Evolutionary conservation across 768 basidiomycete species (phyloP).

Genomic region (Phylloporus arenicola): DNA sequence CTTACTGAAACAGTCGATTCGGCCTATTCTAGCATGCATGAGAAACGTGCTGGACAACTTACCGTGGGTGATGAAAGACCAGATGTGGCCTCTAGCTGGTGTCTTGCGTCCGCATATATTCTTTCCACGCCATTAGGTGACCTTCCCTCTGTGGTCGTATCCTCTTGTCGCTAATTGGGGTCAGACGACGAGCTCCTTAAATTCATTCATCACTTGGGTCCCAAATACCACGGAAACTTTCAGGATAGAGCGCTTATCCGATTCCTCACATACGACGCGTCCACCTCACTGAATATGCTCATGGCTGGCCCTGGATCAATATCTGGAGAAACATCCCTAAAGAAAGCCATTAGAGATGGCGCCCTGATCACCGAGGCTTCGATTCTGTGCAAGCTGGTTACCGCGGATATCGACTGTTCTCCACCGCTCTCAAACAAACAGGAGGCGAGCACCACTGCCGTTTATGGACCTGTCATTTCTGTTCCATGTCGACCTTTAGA

Average conservation of each 20-base stretch:
- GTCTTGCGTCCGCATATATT: slow-evolving; percentile 60
- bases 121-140: slow-evolving; percentile 55
- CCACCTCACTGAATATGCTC: slow-evolving; percentile 79
- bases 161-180: slow-evolving; percentile 10
- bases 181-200: slow-evolving; percentile 67
- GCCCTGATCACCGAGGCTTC: slow-evolving; percentile 33
- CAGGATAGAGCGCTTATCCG: slow-evolving; percentile 64
- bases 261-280: slow-evolving; percentile 81
- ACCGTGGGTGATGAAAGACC: slow-evolving; percentile 50
- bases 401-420: slow-evolving; percentile 16
- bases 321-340: slow-evolving; percentile 36
- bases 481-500: slow-evolving; percentile 66
- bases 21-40: slow-evolving; percentile 53
- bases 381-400: slow-evolving; percentile 39
- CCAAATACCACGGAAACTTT: slow-evolving; percentile 70
- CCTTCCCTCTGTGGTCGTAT: not conserved
- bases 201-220: slow-evolving; percentile 77
- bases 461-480: slow-evolving; percentile 51
- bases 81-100: slow-evolving; percentile 46
- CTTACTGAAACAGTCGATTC: slow-evolving; percentile 59
- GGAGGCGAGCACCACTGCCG: not conserved
- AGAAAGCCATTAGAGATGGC: slow-evolving; percentile 39
- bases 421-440: slow-evolving; percentile 3
- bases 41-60: slow-evolving; percentile 38
- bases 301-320: slow-evolving; percentile 46